Evolutionary conservation across 116 monocot species (phyloP).

Genomic region (Thalassia testudinum): DNA sequence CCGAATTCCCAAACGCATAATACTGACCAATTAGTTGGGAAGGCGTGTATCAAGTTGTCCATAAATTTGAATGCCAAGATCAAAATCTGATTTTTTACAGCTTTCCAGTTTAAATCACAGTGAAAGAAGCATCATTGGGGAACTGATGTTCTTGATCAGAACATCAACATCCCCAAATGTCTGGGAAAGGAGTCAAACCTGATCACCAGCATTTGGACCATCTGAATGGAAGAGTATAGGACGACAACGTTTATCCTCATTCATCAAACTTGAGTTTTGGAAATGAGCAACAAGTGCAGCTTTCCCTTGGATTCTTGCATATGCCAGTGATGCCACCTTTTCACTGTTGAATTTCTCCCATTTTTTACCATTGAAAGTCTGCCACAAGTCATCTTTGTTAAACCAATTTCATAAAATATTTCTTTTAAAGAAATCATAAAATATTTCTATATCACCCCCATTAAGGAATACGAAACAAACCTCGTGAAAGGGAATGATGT

Average conservation of each 20-base stretch:
- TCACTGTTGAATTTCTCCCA: slow-evolving; percentile 99
- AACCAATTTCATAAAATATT: background rate
- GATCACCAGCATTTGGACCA: slow-evolving; percentile 73
- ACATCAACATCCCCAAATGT: too few species aligned
- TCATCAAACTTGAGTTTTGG: slow-evolving; percentile 95
- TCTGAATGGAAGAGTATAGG: slow-evolving; percentile 88
- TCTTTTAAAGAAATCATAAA: background rate
- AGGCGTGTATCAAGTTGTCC: too few species aligned
- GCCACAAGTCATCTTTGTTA: slow-evolving; percentile 1
- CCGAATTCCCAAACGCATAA: too few species aligned
- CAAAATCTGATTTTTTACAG: too few species aligned
- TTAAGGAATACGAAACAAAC: slow-evolving; percentile 10
- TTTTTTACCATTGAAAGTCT: slow-evolving; percentile 91
- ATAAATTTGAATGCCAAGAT: too few species aligned
- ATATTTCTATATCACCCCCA: background rate
- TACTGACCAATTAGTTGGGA: too few species aligned
- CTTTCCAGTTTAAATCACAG: too few species aligned
- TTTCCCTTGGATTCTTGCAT: slow-evolving; percentile 92
- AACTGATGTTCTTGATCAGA: too few species aligned
- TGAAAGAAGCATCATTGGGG: too few species aligned
- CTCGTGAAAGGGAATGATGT: slow-evolving; percentile 92
- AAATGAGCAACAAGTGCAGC: slow-evolving; percentile 79
- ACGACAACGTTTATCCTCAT: slow-evolving; percentile 87
- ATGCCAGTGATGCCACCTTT: slow-evolving; percentile 87
- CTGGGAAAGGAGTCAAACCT: slow-evolving; percentile 41